Evolutionary conservation across 2,329 filamentous ascomycete genomes (phyloP), one percentile per base, ranked within the genome.

Genomic region (Ceratocystis colombiana): DNA sequence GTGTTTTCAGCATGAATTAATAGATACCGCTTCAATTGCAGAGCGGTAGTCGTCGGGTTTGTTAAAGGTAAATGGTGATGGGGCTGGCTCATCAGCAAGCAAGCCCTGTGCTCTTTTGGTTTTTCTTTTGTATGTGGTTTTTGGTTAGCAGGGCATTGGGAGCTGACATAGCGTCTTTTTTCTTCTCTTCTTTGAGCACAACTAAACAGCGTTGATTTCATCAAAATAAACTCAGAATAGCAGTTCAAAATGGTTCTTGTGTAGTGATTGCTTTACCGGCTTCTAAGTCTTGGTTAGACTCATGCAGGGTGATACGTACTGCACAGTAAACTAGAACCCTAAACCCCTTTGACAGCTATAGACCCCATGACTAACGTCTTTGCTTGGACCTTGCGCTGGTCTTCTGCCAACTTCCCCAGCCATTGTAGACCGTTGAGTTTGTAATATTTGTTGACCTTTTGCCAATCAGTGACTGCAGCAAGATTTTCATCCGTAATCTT

Each of bases 361-460:
- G 84, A 82, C 1, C 88, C 86, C 65, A 96, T 71, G 4, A 93
- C 79, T 53, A 89, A 79, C 64, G 82, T 79, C 73, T 95, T 89
- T 55, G 89, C 78, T 71, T 88, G 82, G 66, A 74, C 77, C 71
- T 77, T 80, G 69, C 75, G 72, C 22, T 71, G 70, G 28, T 78
- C 75, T 65, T 81, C 77, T 68, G 75, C 75, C 7, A 79, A 74
- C 20, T 75, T 74, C 57, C 81, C 77, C 1, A 84, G 71, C 70
- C 79, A 80, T 61, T 77, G 75, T n/a, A 84, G 73, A 6, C 81
- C 79, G 69, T 88, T 88, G 37, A 96, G 76, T 74, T 96, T 96
- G 76, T 96, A 96, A 69, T 89, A 85, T 76, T 96, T 96, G 72
- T 84, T 84, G 41, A 96, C 82, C 72, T 85, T 87, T 25, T 78